Conservation (phyloP, 192 early-diverging fungal species). For the Umbelopsis isabellina region DNA sequence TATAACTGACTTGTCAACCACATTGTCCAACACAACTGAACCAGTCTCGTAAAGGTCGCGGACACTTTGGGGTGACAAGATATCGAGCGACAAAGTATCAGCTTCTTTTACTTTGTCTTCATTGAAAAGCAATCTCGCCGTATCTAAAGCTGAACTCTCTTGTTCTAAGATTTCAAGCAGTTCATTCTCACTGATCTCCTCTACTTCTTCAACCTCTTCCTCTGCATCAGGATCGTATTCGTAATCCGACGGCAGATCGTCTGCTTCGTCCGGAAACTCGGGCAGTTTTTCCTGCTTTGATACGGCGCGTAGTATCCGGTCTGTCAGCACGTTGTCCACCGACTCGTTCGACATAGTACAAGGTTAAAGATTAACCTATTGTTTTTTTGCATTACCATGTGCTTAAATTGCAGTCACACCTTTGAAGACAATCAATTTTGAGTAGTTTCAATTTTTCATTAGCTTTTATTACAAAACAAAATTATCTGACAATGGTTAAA, state of each 20-base stretch:
- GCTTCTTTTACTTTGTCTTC: constrained; percentile 16
- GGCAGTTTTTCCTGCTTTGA: constrained; percentile 30
- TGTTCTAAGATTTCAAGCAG: constrained; percentile 47
- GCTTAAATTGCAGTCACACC: no score
- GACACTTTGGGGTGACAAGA: constrained; percentile 36
- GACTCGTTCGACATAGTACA: not conserved
- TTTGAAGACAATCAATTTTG: no score
- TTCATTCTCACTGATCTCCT: constrained; percentile 57
- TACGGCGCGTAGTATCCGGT: constrained; percentile 1
- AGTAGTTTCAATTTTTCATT: no score
- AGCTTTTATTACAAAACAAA: no score
- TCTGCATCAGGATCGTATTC: constrained; percentile 52
- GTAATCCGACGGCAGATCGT: constrained; percentile 55
- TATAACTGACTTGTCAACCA: constrained; percentile 40
- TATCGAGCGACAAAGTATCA: constrained; percentile 27
- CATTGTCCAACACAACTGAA: constrained; percentile 43
- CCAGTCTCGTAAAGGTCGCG: constrained; percentile 50
- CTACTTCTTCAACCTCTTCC: constrained; percentile 48
- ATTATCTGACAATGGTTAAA: no score
- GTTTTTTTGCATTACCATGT: no score
- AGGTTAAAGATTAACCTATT: not conserved
- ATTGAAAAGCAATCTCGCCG: constrained; percentile 51
- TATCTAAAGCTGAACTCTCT: constrained; percentile 41
- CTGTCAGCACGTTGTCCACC: constrained; percentile 3
- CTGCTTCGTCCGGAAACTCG: constrained; percentile 54